Conservation (phyloP, 257 asterid species). For the Solanum virginianum region DNA sequence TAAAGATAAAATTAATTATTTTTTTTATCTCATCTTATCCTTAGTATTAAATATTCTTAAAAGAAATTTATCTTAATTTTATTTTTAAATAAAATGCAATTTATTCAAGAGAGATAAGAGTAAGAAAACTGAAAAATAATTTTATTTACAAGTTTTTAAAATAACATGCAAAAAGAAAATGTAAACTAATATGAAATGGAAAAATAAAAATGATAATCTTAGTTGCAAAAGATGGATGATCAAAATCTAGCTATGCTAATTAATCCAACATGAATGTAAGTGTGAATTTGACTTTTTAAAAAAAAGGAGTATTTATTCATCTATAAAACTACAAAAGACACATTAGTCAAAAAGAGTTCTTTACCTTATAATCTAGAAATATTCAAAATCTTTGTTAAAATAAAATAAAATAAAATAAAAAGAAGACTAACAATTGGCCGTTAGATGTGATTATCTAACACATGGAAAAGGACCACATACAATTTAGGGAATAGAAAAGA, state of each 20-base stretch:
- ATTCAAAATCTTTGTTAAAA: background rate
- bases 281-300: background rate
- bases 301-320: background rate
- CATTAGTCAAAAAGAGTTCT: background rate
- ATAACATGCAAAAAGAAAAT: no score
- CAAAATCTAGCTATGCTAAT: background rate
- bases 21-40: background rate
- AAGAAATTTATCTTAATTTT: background rate
- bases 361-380: background rate
- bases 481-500: background rate
- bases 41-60: background rate
- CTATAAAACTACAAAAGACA: background rate
- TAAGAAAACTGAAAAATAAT: background rate
- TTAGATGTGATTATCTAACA: constrained; percentile 7
- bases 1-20: background rate
- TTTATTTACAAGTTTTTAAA: no score
- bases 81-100: background rate
- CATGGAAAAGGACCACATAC: constrained; percentile 5
- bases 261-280: no score
- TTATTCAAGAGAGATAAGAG: background rate
- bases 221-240: background rate
- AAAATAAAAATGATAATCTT: background rate
- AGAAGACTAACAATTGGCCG: background rate
- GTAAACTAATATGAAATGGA: no score
- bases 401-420: background rate